These are phyloP conservation scores for Isabelozyma pseudorhagii DNA, from an alignment of 805 yeast genomes.

Conservation along the genomic window DNA sequence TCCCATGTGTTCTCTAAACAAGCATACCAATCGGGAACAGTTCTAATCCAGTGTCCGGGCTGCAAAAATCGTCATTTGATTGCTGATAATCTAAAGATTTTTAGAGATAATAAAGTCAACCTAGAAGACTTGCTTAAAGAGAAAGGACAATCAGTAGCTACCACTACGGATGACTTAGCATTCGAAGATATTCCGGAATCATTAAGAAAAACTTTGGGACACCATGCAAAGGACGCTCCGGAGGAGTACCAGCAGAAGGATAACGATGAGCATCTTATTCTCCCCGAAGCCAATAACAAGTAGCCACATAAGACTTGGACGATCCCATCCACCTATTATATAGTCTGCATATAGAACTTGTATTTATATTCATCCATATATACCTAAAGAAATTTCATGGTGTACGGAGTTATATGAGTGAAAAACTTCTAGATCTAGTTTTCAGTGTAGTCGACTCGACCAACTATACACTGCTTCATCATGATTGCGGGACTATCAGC, in stretches of 20 bases:
- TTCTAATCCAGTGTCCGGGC: conserved; percentile 86
- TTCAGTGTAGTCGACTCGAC: no score
- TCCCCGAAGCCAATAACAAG: background rate
- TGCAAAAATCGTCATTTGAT: conserved; percentile 86
- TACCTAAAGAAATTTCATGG: no score
- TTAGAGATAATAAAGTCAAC: conserved; percentile 74
- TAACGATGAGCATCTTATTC: background rate
- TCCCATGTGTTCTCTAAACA: conserved; percentile 91
- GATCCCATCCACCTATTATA: no score
- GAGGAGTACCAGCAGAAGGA: conserved; percentile 19
- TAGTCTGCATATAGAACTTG: background rate
- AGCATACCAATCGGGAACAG: conserved; percentile 84
- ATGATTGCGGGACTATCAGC: background rate
- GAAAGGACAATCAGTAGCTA: conserved; percentile 72
- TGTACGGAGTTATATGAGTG: no score
- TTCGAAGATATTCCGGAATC: conserved; percentile 67
- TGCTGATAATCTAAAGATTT: conserved; percentile 71
- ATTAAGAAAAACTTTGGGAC: conserved; percentile 51
- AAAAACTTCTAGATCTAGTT: no score
- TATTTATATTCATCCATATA: no score
- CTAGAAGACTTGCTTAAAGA: conserved; percentile 73
- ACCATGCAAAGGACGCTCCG: conserved; percentile 69
- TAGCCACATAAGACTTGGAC: no score
- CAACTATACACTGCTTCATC: background rate
- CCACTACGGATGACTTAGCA: conserved; percentile 62